Conservation (phyloP, 495 filamentous ascomycete species). For the Penicillium alfredii region DNA sequence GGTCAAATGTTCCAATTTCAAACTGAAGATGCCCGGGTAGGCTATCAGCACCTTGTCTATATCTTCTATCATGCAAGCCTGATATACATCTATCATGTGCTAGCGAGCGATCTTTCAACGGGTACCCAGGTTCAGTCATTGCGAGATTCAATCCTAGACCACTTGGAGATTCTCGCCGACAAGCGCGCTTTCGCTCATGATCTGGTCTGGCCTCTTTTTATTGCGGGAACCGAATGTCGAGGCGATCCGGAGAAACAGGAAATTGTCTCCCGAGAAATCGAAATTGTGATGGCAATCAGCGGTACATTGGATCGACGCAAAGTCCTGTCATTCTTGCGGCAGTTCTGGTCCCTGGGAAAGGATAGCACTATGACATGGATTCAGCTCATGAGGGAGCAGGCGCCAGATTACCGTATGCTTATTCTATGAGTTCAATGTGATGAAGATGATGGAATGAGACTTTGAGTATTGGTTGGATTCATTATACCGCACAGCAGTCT, state of each 20-base stretch:
- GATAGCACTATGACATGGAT: conserved; percentile 9
- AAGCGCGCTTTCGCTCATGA: conserved; percentile 5
- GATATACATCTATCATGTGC: conserved; percentile 8
- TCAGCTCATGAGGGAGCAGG: conserved; percentile 9
- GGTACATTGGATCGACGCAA: conserved; percentile 16
- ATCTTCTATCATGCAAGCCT: conserved; percentile 10
- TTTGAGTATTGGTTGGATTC: too few relatives aligned
- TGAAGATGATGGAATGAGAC: too few relatives aligned
- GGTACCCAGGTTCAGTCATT: neutral
- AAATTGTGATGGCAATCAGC: conserved; percentile 15
- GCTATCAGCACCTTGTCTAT: conserved; percentile 7
- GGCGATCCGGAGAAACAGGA: neutral
- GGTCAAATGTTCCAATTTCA: conserved; percentile 4
- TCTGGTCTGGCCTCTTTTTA: conserved; percentile 14
- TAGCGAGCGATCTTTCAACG: neutral
- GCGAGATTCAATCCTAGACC: conserved; percentile 4
- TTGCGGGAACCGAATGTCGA: conserved; percentile 9
- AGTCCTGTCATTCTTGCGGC: conserved; percentile 17
- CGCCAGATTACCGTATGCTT: conserved; percentile 4
- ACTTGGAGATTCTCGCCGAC: conserved; percentile 1
- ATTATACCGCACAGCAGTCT: too few relatives aligned
- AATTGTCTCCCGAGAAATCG: conserved; percentile 7
- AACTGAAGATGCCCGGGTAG: neutral
- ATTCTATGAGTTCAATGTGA: too few relatives aligned
- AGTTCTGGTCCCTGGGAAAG: conserved; percentile 11